Percentiles rank a stretch among this genome's conserved stretches.
phyloP scores from a whole-genome alignment of 2,329 filamentous ascomycete genomes.

The Boeremia exigua region DNA sequence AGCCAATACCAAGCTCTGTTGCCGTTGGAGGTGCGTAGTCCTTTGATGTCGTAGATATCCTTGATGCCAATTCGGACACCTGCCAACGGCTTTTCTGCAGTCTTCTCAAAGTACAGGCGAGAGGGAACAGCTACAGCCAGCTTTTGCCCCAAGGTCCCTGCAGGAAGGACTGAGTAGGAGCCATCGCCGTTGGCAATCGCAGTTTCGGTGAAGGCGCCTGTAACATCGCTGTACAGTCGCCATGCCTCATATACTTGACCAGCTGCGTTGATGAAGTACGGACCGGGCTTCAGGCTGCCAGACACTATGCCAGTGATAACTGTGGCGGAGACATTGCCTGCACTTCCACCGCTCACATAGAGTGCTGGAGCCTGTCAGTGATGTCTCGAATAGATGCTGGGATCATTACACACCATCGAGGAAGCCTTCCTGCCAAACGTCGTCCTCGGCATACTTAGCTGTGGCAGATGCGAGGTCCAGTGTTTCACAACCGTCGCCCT shows the following conservation, averaged over 20 bases:
- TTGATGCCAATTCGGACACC: slow-evolving; percentile 68
- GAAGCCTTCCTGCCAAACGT: slow-evolving; percentile 52
- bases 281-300: slow-evolving; percentile 50
- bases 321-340: slow-evolving; percentile 27
- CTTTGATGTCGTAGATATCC: slow-evolving; percentile 66
- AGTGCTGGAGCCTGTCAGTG: slow-evolving; percentile 23
- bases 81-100: slow-evolving; percentile 61
- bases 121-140: slow-evolving; percentile 60
- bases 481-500: slow-evolving; percentile 27
- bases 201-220: slow-evolving; percentile 59
- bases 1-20: slow-evolving; percentile 65
- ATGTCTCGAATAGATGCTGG: not conserved
- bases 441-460: slow-evolving; percentile 45
- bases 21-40: slow-evolving; percentile 62
- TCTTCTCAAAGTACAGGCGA: slow-evolving; percentile 63
- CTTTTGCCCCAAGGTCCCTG: slow-evolving; percentile 45
- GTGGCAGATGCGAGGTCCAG: slow-evolving; percentile 28
- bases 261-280: slow-evolving; percentile 57
- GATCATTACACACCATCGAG: slow-evolving; percentile 34
- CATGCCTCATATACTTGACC: slow-evolving; percentile 58
- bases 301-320: slow-evolving; percentile 25
- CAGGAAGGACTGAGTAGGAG: slow-evolving; percentile 52
- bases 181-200: slow-evolving; percentile 48
- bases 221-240: slow-evolving; percentile 57
- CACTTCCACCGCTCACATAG: slow-evolving; percentile 24